Percentiles rank a stretch among this genome's conserved stretches.
phyloP scores from a whole-genome alignment of 768 basidiomycete species.

The Pleurotus tuber-regium region DNA sequence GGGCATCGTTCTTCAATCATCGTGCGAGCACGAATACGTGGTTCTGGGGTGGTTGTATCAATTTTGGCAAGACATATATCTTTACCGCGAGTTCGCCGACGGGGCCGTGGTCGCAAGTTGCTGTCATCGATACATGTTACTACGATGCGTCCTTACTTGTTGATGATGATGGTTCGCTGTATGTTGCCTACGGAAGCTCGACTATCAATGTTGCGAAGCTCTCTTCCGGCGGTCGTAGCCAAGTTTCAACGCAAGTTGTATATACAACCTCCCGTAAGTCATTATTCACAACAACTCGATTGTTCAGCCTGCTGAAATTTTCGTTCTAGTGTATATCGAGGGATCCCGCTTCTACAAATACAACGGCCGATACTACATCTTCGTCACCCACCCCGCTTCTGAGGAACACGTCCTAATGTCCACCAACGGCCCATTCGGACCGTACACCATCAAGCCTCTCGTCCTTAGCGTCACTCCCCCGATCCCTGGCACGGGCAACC shows the following conservation, averaged over 20 bases:
- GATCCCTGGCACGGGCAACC: slow-evolving; percentile 9
- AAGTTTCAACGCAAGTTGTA: slow-evolving; percentile 12
- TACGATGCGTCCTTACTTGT: slow-evolving; percentile 17
- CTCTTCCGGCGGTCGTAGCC: slow-evolving; percentile 12
- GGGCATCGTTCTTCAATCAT: slow-evolving; percentile 18
- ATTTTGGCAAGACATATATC: slow-evolving; percentile 17
- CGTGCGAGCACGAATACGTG: slow-evolving; percentile 13
- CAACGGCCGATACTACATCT: slow-evolving; percentile 18
- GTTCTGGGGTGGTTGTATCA: slow-evolving; percentile 19
- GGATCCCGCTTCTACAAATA: slow-evolving; percentile 17
- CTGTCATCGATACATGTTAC: slow-evolving; percentile 15
- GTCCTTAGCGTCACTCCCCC: slow-evolving; percentile 6
- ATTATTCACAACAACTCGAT: neutral
- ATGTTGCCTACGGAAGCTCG: slow-evolving; percentile 16
- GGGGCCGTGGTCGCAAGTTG: slow-evolving; percentile 16
- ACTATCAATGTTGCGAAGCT: slow-evolving; percentile 15
- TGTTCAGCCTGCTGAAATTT: neutral
- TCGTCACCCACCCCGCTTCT: slow-evolving; percentile 14
- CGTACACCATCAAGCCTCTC: slow-evolving; percentile 12
- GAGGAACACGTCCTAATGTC: slow-evolving; percentile 11
- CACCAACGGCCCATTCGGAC: slow-evolving; percentile 12
- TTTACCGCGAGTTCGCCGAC: slow-evolving; percentile 12
- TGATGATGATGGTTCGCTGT: slow-evolving; percentile 18
- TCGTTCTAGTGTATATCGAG: slow-evolving; percentile 10
- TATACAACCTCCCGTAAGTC: slow-evolving; percentile 1